Base-by-base conservation (phyloP, 1,284 basidiomycete genomes). In the Flammula alnicola region DNA sequence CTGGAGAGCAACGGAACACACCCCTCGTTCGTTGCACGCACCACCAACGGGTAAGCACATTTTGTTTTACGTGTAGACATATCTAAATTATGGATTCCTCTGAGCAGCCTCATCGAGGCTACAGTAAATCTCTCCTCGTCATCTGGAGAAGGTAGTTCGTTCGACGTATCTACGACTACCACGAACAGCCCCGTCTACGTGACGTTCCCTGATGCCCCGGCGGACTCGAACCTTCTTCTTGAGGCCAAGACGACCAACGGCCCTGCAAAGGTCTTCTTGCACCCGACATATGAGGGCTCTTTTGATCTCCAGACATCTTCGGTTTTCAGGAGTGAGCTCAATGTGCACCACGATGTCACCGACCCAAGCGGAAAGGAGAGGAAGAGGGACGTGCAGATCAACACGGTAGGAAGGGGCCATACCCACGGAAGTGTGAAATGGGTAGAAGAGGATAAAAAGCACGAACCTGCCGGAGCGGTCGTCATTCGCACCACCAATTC, bases 221-320 rank as follows among this genome's bases (percentile, higher is more conserved):
- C 63, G 1, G 54, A 61, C 11, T 61, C 69, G 0, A 54, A 43
- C 5, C 66, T 79, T 16, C 49, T 38, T 1, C 61, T 76, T 9
- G 51, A 60, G 1, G 73, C 57, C 11, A 56, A 52, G 12, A 75
- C 75, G 1, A 62, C 70, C 3, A 80, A 81, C 37, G 51, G 62
- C 0, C 56, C 57, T 0, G 72, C 68, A 8, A 46, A 32, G 3
- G 67, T 79, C 10, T 57, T 48, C 17, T 58, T 81, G 40, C 68
- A 74, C 20, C 62, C 70, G 1, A 58, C 72, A 1, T 81, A 65
- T 41, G 74, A 80, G 51, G 78, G 79, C 3, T 57, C 52, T 3
- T 74, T 74, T 40, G 54, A 63, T 0, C 55, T 77, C 23, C 25
- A 47, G n/a, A 71, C 75, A 14, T 69, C 71, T 2, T 12, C 40